A percentile compares a stretch with the other conserved stretches of the same genome.
These are phyloP conservation scores for Rehmannia glutinosa DNA, from an alignment of 257 asterid species.

Conservation along the genomic window DNA sequence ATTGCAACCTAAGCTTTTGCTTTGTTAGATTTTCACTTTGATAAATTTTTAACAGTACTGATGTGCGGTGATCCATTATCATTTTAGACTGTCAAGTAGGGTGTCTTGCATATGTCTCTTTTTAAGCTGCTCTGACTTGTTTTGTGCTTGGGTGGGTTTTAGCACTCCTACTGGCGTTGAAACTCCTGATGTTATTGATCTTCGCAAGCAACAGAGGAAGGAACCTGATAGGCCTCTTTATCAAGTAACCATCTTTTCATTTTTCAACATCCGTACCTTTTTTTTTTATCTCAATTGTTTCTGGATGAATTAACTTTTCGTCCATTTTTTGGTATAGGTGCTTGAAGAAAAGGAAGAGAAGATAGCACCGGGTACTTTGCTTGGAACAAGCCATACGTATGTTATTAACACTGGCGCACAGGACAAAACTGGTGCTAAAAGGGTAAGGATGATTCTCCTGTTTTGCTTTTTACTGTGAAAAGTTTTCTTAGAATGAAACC, in stretches of 20 bases:
- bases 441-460: constrained; percentile 39
- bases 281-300: background rate
- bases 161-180: constrained; percentile 99
- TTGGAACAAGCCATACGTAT: constrained; percentile 83
- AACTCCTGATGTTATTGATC: constrained; percentile 97
- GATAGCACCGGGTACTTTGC: constrained; percentile 77
- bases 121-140: constrained; percentile 11
- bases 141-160: constrained; percentile 24
- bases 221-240: constrained; percentile 96
- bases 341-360: constrained; percentile 92
- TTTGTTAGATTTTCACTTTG: background rate
- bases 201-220: constrained; percentile 97
- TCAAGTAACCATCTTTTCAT: constrained; percentile 41
- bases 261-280: background rate
- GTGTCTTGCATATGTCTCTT: background rate
- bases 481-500: background rate
- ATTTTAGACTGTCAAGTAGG: no score
- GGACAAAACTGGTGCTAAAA: constrained; percentile 86
- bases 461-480: background rate
- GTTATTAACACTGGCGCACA: constrained; percentile 76
- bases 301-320: constrained; percentile 5
- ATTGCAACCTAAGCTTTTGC: background rate
- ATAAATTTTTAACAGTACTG: background rate
- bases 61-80: no score
- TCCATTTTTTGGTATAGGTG: constrained; percentile 44